Percentiles rank a stretch among this genome's conserved stretches.
These are phyloP conservation scores for Fusarium miscanthi DNA, from an alignment of 2,329 filamentous ascomycete species.

Conservation along the genomic window DNA sequence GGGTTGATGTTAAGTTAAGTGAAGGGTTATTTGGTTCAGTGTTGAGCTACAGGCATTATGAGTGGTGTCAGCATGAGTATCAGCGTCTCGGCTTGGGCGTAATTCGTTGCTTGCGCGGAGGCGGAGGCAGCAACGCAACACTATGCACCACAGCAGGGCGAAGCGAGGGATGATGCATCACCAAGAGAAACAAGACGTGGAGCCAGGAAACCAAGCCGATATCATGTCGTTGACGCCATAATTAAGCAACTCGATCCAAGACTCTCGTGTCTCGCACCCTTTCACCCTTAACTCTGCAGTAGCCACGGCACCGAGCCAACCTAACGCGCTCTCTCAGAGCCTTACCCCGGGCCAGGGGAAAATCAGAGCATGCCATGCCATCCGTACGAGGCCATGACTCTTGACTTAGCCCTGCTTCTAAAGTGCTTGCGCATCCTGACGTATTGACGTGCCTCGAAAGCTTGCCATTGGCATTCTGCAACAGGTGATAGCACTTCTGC, in stretches of 20 bases:
- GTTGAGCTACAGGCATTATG: constrained; percentile 18
- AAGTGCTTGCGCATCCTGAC: constrained; percentile 43
- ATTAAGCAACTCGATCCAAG: constrained; percentile 33
- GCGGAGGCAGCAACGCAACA: constrained; percentile 34
- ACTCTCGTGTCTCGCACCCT: constrained; percentile 38
- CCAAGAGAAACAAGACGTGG: constrained; percentile 25
- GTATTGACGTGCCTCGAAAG: constrained; percentile 10
- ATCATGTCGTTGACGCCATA: constrained; percentile 31
- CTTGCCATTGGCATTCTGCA: constrained; percentile 25
- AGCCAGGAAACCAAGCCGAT: constrained; percentile 11
- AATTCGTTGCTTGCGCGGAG: constrained; percentile 19
- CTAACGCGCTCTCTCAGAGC: constrained; percentile 19
- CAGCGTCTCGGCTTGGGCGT: constrained; percentile 24
- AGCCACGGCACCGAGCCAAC: constrained; percentile 16
- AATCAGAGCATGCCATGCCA: background rate
- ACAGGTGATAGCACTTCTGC: constrained; percentile 34
- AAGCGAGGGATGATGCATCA: constrained; percentile 39
- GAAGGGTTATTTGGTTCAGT: constrained; percentile 21
- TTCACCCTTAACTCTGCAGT: constrained; percentile 33
- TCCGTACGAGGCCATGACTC: constrained; percentile 15
- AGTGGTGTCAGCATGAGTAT: constrained; percentile 29
- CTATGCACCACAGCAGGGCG: constrained; percentile 30
- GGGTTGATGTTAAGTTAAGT: constrained; percentile 29
- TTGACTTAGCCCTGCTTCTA: constrained; percentile 24
- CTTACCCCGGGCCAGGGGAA: constrained; percentile 19